These are phyloP conservation scores for Cyclocybe cylindracea DNA, from an alignment of 768 basidiomycete genomes.

Conservation along the genomic window DNA sequence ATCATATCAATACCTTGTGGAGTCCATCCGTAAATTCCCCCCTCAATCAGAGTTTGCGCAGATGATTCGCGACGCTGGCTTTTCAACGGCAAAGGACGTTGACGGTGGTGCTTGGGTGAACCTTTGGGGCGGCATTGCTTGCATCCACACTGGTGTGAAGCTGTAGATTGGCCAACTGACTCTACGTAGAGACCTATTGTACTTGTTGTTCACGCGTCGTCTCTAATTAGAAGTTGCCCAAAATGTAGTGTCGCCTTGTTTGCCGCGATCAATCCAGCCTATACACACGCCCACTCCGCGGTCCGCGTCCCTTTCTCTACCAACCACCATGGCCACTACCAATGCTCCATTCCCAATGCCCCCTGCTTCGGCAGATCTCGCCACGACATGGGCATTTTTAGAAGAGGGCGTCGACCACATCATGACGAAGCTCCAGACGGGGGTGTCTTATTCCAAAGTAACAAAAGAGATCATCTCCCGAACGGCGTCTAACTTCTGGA, in stretches of 20 bases:
- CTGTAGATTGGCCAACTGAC: constrained; percentile 35
- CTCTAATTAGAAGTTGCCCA: background rate
- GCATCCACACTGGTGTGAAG: constrained; percentile 85
- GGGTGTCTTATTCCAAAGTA: constrained; percentile 80
- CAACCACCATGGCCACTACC: constrained; percentile 33
- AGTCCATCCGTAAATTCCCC: constrained; percentile 95
- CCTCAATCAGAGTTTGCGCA: constrained; percentile 83
- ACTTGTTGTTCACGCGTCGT: background rate
- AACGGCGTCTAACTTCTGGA: constrained; percentile 6
- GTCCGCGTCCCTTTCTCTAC: constrained; percentile 9
- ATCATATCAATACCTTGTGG: constrained; percentile 97
- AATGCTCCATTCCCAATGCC: constrained; percentile 55
- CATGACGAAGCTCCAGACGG: constrained; percentile 88
- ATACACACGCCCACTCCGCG: background rate
- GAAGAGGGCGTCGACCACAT: constrained; percentile 90
- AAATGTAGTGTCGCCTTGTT: constrained; percentile 25
- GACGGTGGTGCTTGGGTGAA: constrained; percentile 87
- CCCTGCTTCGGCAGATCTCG: constrained; percentile 67
- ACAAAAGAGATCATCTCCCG: background rate
- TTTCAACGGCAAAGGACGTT: constrained; percentile 67
- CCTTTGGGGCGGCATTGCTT: constrained; percentile 86
- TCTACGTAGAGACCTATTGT: too few species aligned
- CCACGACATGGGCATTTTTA: constrained; percentile 86
- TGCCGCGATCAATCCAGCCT: constrained; percentile 23
- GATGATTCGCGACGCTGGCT: constrained; percentile 88